A percentile compares a stretch with the other conserved stretches of the same genome.
phyloP scores from a whole-genome alignment of 345 rosid genomes.

The Salix suchowensis region DNA sequence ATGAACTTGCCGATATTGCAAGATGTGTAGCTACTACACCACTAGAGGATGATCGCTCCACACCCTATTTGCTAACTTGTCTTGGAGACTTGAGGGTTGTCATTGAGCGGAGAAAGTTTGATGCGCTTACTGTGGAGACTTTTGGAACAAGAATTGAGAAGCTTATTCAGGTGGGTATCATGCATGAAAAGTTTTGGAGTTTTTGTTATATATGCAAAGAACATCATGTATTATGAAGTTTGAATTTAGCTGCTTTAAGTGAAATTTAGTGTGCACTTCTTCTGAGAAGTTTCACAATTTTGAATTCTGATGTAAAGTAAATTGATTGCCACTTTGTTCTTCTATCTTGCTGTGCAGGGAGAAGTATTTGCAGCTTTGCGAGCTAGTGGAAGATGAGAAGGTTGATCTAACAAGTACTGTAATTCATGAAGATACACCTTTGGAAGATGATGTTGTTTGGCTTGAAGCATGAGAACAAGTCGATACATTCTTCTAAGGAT shows the following conservation, averaged over 20 bases:
- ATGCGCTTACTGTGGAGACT: conserved; percentile 93
- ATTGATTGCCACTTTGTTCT: not conserved
- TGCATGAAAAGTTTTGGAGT: conserved; percentile 14
- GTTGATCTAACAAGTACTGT: conserved; percentile 78
- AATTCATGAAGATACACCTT: conserved; percentile 91
- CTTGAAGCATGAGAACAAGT: conserved; percentile 91
- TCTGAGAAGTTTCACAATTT: not conserved
- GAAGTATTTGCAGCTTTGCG: conserved; percentile 93
- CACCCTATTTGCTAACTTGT: conserved; percentile 65
- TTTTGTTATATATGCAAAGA: not conserved
- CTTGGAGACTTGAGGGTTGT: conserved; percentile 81
- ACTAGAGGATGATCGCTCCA: conserved; percentile 67
- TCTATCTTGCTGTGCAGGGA: conserved; percentile 52
- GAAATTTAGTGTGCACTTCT: not conserved
- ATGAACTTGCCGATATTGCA: conserved; percentile 96
- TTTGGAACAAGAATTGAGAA: conserved; percentile 95
- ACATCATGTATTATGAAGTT: not conserved
- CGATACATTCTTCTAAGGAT: conserved; percentile 76
- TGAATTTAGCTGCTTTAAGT: not conserved
- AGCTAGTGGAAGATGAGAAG: conserved; percentile 84
- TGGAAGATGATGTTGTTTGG: conserved; percentile 96
- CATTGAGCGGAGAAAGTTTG: conserved; percentile 80
- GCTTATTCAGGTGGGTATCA: conserved; percentile 62
- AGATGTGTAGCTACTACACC: conserved; percentile 82
- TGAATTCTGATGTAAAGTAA: not conserved